Evolutionary conservation across 2,329 filamentous ascomycete species (phyloP).

Genomic region (Gaeumannomyces tritici): DNA sequence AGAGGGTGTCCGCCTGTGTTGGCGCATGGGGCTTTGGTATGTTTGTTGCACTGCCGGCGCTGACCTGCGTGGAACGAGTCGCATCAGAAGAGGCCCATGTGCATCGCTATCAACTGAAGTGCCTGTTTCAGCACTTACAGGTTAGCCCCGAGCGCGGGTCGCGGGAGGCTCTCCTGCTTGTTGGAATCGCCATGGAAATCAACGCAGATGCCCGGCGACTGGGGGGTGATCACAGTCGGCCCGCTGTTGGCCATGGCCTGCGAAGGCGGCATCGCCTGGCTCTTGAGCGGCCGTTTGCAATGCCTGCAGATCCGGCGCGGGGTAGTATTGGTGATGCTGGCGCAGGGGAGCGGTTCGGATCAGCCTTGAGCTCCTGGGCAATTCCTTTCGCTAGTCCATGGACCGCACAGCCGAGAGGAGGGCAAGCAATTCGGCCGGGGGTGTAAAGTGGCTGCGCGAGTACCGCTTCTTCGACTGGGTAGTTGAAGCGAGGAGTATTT

Average conservation of each 20-base stretch:
- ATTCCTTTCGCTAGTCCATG: not conserved
- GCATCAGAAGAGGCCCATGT: not conserved
- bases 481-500: not conserved
- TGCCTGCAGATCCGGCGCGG: not conserved
- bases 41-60: conserved; percentile 26
- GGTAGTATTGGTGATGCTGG: not conserved
- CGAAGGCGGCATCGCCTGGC: not conserved
- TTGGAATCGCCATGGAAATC: conserved; percentile 20
- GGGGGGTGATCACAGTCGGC: conserved; percentile 8
- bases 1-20: conserved; percentile 48
- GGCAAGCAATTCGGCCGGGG: too few relatives aligned
- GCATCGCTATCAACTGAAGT: not conserved
- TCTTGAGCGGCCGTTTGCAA: not conserved
- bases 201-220: conserved; percentile 28
- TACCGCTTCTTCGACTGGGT: not conserved
- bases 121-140: conserved; percentile 26
- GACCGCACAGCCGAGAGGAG: too few relatives aligned
- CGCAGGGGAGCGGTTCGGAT: not conserved
- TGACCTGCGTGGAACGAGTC: conserved; percentile 22
- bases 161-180: conserved; percentile 11
- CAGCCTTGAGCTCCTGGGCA: not conserved
- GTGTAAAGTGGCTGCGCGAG: not conserved
- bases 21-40: conserved; percentile 45
- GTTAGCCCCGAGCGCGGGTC: conserved; percentile 25
- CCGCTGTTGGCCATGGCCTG: not conserved